Conservation (phyloP, 1,284 basidiomycete species). For the Anthracocystis walkeri region DNA sequence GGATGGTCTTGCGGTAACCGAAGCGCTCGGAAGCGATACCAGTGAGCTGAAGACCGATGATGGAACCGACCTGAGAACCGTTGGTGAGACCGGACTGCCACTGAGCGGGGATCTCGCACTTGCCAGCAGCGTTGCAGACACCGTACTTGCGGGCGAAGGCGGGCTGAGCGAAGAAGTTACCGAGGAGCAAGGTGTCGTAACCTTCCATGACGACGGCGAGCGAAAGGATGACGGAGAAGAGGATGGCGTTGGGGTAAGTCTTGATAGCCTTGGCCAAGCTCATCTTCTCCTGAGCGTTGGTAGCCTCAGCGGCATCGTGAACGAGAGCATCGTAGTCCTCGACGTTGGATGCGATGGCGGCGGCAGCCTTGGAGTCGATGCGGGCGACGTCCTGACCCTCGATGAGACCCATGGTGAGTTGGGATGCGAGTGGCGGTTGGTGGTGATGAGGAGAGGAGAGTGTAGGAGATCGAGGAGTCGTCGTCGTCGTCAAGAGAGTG, state of each 20-base stretch:
- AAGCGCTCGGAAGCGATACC: constrained; percentile 70
- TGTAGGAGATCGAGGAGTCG: not conserved
- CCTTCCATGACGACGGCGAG: constrained; percentile 72
- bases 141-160: constrained; percentile 67
- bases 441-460: constrained; percentile 1
- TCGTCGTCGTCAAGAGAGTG: not conserved
- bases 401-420: constrained; percentile 26
- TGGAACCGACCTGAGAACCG: constrained; percentile 52
- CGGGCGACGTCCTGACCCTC: constrained; percentile 48
- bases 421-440: not conserved
- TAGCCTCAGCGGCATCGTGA: constrained; percentile 70
- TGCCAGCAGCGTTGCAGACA: constrained; percentile 51
- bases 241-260: constrained; percentile 71
- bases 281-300: constrained; percentile 69
- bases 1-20: constrained; percentile 70
- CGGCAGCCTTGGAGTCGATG: constrained; percentile 55
- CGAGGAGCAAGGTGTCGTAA: constrained; percentile 65
- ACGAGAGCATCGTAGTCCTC: constrained; percentile 67
- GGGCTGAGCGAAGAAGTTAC: constrained; percentile 70
- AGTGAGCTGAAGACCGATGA: constrained; percentile 71
- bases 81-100: constrained; percentile 71
- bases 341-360: constrained; percentile 54
- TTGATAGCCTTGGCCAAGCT: constrained; percentile 69
- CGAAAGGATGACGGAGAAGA: constrained; percentile 71
- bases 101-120: constrained; percentile 71